phyloP scores from a whole-genome alignment of 306 rosid genomes.

The Begonia loranthoides region DNA sequence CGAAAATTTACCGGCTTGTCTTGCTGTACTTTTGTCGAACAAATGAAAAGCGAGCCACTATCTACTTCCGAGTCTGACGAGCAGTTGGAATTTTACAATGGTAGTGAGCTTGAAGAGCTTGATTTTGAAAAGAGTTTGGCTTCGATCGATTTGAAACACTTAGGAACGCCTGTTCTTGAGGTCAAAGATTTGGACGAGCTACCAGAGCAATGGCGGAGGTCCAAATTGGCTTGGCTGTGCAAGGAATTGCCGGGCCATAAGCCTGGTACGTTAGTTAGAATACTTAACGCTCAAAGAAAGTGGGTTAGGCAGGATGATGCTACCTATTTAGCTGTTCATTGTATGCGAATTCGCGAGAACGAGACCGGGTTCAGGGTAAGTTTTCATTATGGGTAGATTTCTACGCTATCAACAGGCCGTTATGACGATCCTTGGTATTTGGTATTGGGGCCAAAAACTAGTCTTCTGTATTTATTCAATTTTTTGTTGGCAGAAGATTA shows the following conservation, averaged over 20 bases:
- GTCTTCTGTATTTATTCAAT: background rate
- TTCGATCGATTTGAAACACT: slow-evolving; percentile 25
- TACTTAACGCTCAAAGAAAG: slow-evolving; percentile 73
- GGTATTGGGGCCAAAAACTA: background rate
- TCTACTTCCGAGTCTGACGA: slow-evolving; percentile 9
- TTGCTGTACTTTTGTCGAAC: slow-evolving; percentile 23
- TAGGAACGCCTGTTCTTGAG: slow-evolving; percentile 25
- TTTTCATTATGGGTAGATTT: background rate
- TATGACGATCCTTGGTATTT: background rate
- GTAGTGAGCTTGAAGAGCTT: slow-evolving; percentile 16
- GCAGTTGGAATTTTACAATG: slow-evolving; percentile 2
- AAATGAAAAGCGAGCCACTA: slow-evolving; percentile 11
- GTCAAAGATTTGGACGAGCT: slow-evolving; percentile 35
- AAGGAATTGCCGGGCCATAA: slow-evolving; percentile 43
- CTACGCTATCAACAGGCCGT: background rate
- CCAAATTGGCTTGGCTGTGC: slow-evolving; percentile 54
- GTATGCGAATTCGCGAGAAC: slow-evolving; percentile 79
- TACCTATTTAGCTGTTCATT: slow-evolving; percentile 61
- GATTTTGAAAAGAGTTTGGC: slow-evolving; percentile 17
- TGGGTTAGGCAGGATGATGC: slow-evolving; percentile 67
- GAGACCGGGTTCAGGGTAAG: slow-evolving; percentile 55
- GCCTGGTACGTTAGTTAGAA: slow-evolving; percentile 27
- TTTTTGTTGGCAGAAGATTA: background rate
- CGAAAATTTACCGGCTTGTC: slow-evolving; percentile 1
- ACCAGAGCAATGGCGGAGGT: slow-evolving; percentile 57